Evolutionary conservation across 805 yeast species (phyloP).

Genomic region (Candida mattraensis): DNA sequence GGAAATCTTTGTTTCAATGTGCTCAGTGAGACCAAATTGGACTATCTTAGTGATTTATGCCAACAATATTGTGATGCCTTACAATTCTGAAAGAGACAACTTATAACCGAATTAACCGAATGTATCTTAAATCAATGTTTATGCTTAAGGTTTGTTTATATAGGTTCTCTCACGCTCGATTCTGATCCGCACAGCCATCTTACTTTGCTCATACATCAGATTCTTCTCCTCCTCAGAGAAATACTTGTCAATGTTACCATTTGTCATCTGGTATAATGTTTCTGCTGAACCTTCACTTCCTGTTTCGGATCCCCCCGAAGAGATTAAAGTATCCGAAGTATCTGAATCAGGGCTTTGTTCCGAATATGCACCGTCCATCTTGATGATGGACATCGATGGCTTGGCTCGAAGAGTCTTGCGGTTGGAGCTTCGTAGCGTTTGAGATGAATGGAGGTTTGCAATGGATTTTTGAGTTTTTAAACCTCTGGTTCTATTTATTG

Average conservation of each 20-base stretch:
- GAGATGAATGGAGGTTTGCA: conserved; percentile 3
- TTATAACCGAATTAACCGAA: conserved; percentile 1
- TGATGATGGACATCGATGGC: conserved; percentile 27
- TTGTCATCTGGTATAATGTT: conserved; percentile 11
- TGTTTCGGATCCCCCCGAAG: conserved; percentile 7
- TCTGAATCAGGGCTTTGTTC: conserved; percentile 14
- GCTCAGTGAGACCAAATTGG: conserved; percentile 37
- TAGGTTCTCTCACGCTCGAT: conserved; percentile 34
- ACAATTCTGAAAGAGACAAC: conserved; percentile 27
- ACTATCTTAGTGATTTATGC: conserved; percentile 37
- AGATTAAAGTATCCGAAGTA: conserved; percentile 18
- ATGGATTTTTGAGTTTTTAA: conserved; percentile 20
- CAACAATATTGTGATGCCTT: conserved; percentile 42
- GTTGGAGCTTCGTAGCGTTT: conserved; percentile 5
- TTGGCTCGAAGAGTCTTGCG: conserved; percentile 19
- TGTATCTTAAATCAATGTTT: conserved; percentile 3
- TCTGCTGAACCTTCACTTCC: conserved; percentile 10
- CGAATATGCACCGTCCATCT: conserved; percentile 18
- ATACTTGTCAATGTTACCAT: conserved; percentile 10
- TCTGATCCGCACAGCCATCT: conserved; percentile 34
- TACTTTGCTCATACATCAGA: conserved; percentile 32
- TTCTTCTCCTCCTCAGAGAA: conserved; percentile 29
- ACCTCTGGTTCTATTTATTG: conserved; percentile 9
- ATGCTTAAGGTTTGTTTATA: conserved; percentile 9
- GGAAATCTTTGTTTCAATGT: conserved; percentile 39